phyloP scores from a whole-genome alignment of 768 basidiomycete genomes.

The Pholiota microspora region DNA sequence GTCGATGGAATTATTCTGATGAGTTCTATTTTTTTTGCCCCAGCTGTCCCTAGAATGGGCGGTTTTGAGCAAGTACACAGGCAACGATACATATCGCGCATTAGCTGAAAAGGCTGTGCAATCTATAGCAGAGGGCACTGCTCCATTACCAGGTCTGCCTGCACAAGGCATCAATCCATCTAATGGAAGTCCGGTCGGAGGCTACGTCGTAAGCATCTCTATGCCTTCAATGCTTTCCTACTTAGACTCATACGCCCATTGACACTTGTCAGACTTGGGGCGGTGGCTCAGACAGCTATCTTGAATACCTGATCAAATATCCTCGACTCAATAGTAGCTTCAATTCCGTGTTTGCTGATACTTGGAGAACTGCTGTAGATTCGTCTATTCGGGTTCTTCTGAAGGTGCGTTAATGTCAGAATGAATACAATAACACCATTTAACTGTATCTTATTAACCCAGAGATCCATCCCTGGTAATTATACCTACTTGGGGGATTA shows the following conservation, averaged over 20 bases:
- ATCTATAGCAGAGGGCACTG: constrained; percentile 16
- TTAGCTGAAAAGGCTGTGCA: background rate
- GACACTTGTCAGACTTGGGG: constrained; percentile 46
- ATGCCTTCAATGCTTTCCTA: background rate
- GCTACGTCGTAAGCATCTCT: constrained; percentile 44
- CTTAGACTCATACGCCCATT: background rate
- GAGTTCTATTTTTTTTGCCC: background rate
- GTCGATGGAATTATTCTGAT: background rate
- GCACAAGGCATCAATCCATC: constrained; percentile 57
- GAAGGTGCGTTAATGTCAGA: too few species aligned
- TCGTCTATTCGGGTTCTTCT: constrained; percentile 61
- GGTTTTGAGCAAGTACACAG: constrained; percentile 51
- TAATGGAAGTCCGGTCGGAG: constrained; percentile 46
- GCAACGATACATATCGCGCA: constrained; percentile 52
- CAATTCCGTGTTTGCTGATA: constrained; percentile 57
- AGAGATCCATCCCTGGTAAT: constrained; percentile 66
- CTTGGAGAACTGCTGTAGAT: constrained; percentile 71
- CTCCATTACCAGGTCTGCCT: constrained; percentile 51
- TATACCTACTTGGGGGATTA: constrained; percentile 66
- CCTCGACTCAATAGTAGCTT: constrained; percentile 66
- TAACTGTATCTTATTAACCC: background rate
- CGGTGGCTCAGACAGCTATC: constrained; percentile 74
- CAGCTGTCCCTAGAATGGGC: constrained; percentile 63
- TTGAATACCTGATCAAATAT: constrained; percentile 76
- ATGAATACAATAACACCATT: too few species aligned